Evolutionary conservation across 805 yeast genomes (phyloP), one percentile per base, ranked within the genome.

Genomic region (Yamadazyma olivae): DNA sequence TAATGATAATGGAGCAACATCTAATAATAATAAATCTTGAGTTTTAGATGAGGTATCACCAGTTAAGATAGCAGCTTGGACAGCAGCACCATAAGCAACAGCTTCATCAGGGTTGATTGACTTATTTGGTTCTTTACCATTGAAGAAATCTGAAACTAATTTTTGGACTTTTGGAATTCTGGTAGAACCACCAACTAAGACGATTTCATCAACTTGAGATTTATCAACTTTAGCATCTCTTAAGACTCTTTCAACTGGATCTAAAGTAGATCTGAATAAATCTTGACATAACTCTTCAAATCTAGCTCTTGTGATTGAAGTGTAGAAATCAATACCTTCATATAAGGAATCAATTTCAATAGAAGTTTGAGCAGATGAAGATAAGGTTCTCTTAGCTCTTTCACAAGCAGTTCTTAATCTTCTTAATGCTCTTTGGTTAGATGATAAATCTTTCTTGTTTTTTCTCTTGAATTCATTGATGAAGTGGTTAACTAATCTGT

Each of bases 41-140:
- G 96, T 90, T 83, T 88, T 88, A 45, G 95, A 81, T 27, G 96
- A 89, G 53, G 91, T 82, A 71, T 89, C 96, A 74, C 97, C 97
- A 44, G 96, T 80, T 63, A 89, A 79, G 61, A 89, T 89, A 52
- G 96, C 96, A 51, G 96, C 96, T 76, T 89, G 97, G 52, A 89
- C 96, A 46, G 96, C 96, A 53, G 97, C 97, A 83, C 97, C 96
- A 74, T 89, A 89, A 59, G 97, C 97, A 69, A 89, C 97, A 59
- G 97, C 97, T 75, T 89, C 97, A 77, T 89, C 97, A 54, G 97
- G 96, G 80, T 89, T 89, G 70, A 89, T 89, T 36, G 96, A 86
- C 74, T 81, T 85, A 77, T 87, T 87, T 70, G 95, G 95, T 73
- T 89, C 95, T 75, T 89, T 90, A 64, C 96, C 96, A 69, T 89